These are phyloP conservation scores for Isoetes engelmannii DNA, from an alignment of 83 land plant genomes.

Conservation along the genomic window DNA sequence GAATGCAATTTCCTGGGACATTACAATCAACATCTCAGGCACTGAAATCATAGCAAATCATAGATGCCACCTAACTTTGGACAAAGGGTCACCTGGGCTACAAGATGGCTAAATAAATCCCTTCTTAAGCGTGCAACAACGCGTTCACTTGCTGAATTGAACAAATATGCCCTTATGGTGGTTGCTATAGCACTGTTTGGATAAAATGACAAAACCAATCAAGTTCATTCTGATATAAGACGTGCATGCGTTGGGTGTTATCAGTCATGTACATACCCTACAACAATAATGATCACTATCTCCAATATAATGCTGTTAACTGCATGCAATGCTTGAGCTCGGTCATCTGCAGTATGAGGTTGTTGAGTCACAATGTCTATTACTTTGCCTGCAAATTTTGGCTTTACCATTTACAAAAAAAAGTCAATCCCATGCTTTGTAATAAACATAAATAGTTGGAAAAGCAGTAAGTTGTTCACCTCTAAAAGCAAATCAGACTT, in stretches of 20 bases:
- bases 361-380: conserved; percentile 89
- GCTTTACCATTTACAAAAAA: conserved; percentile 37
- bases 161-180: conserved; percentile 81
- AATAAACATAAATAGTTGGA: not conserved
- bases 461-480: not conserved
- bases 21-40: not conserved
- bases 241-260: too few species aligned
- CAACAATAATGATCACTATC: conserved; percentile 59
- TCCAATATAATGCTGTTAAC: conserved; percentile 58
- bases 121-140: conserved; percentile 90
- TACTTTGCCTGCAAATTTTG: conserved; percentile 86
- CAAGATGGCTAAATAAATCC: conserved; percentile 66
- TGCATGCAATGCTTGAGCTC: conserved; percentile 50
- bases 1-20: conserved; percentile 83
- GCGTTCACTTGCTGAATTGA: conserved; percentile 87
- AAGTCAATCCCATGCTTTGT: conserved; percentile 6
- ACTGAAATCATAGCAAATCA: not conserved
- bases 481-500: conserved; percentile 29
- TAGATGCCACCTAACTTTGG: not conserved
- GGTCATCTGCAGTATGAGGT: conserved; percentile 48
- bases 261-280: too few species aligned
- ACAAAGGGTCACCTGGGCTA: conserved; percentile 50
- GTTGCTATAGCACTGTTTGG: conserved; percentile 61
- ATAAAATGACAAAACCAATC: conserved; percentile 11
- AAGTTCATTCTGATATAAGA: not conserved